Evolutionary conservation across 148 eudicot genomes (phyloP).

Genomic region (Fagopyrum tataricum): DNA sequence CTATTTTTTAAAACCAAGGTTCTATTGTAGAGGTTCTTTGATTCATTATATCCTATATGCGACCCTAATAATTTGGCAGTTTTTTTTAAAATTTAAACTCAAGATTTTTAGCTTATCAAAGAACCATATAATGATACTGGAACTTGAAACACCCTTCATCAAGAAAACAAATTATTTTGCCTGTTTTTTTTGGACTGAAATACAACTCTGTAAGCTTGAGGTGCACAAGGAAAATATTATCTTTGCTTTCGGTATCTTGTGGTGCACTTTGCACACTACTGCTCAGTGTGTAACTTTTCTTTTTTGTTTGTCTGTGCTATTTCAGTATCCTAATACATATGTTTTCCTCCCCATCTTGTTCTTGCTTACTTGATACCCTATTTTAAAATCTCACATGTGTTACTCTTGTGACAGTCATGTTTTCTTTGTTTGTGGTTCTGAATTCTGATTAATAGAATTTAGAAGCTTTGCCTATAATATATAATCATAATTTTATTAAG

Average conservation of each 20-base stretch:
- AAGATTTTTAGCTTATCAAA: slow-evolving; percentile 1
- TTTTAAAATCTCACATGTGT: background rate
- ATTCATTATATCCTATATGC: background rate
- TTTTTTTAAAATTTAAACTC: background rate
- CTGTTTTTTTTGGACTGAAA: background rate
- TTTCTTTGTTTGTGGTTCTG: background rate
- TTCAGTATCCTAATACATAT: background rate
- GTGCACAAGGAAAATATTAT: background rate
- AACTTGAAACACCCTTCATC: background rate
- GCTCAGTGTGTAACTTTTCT: background rate
- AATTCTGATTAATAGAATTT: background rate
- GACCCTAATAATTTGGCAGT: background rate
- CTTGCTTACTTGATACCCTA: background rate
- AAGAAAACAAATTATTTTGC: background rate
- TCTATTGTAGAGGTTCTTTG: background rate
- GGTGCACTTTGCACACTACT: background rate
- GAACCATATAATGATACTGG: background rate
- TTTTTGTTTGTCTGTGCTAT: background rate
- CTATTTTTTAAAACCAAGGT: background rate
- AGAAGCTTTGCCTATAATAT: background rate
- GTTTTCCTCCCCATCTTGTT: background rate
- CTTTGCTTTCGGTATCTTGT: background rate
- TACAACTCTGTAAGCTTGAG: background rate
- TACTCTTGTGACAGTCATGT: background rate
- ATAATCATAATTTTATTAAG: background rate